A percentile compares a stretch with the other conserved stretches of the same genome.
Evolutionary conservation across 495 filamentous ascomycete species (phyloP).

Genomic region (Pyronema domesticum): DNA sequence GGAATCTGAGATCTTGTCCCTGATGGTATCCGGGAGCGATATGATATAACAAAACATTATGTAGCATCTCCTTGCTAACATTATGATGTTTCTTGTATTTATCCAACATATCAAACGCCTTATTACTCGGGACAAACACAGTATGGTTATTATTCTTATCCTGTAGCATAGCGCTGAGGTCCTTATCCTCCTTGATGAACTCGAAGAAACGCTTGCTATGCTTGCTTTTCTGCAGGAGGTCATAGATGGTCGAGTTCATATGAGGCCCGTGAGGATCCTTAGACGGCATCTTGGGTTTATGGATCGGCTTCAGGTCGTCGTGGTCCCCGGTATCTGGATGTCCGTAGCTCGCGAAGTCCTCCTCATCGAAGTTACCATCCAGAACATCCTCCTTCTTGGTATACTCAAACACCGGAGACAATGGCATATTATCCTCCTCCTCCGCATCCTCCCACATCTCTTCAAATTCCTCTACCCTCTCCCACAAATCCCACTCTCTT

Average conservation of each 20-base stretch:
- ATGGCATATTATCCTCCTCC: not conserved
- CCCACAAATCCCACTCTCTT: not conserved
- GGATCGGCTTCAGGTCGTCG: constrained; percentile 27
- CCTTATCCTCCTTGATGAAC: constrained; percentile 49
- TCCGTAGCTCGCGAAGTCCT: constrained; percentile 25
- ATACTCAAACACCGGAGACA: not conserved
- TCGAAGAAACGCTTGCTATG: constrained; percentile 58
- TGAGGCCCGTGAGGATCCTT: constrained; percentile 15
- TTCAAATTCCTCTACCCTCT: not conserved
- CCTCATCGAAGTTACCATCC: constrained; percentile 4
- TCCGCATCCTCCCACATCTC: not conserved
- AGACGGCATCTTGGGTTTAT: constrained; percentile 7
- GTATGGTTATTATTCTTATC: constrained; percentile 52
- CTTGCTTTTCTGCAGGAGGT: constrained; percentile 53
- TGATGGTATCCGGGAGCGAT: constrained; percentile 44
- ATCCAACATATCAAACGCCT: constrained; percentile 40
- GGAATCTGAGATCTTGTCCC: constrained; percentile 36
- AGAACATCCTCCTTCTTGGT: not conserved
- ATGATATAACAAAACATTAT: constrained; percentile 53
- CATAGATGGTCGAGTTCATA: constrained; percentile 55
- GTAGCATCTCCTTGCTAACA: constrained; percentile 44
- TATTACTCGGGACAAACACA: constrained; percentile 61
- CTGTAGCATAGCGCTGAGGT: constrained; percentile 54
- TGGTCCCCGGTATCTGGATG: constrained; percentile 26
- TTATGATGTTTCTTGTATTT: constrained; percentile 38